Evolutionary conservation across 441 rosid genomes (phyloP), one percentile per base, ranked within the genome.

Genomic region (Breynia disticha): DNA sequence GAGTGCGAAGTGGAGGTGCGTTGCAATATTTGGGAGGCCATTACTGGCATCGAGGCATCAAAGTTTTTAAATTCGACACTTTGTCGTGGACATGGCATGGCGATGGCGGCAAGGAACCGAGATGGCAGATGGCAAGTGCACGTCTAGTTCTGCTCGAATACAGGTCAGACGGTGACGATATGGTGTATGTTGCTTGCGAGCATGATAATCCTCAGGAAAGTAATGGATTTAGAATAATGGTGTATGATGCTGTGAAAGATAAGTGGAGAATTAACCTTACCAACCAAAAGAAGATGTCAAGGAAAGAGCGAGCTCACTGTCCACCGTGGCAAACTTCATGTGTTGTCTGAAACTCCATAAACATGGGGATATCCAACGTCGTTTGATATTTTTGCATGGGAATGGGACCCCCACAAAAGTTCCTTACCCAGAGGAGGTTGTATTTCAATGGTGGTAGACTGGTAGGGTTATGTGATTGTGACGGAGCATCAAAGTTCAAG

Each of bases 1-100:
- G 62, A 95, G 95, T 8, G 95, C 93, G 72, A 54, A 74, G n/a
- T n/a, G n/a, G n/a, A 59, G 73, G 81, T 54, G 83, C 79, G 42
- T 7, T n/a, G 7, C 32, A 65, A 39, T 14, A 76, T 71, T 7
- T 88, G 79, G 79, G 81, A 69, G 58, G 73, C 72, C 11, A n/a
- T n/a, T n/a, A n/a, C n/a, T 69, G 72, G 32, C 32, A 7, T 24
- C 8, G 59, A 51, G 41, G 71, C 81, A 0, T 24, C 32, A 24
- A 24, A 7, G 86, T 88, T 13, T 81, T 56, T 47, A 63, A 79
- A 20, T 83, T 74, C 37, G 64, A 71, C 62, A 76, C 81, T 5
- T 14, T 79, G 35, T 65, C 73, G 4, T 75, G 64, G 7, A 62
- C 21, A 48, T 88, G 97, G 97, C 77, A 3, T 75, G 64, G 7